A percentile compares a stretch with the other conserved stretches of the same genome.
phyloP scores from a whole-genome alignment of 1,139 yeast species.

The Blastobotrys apis region DNA sequence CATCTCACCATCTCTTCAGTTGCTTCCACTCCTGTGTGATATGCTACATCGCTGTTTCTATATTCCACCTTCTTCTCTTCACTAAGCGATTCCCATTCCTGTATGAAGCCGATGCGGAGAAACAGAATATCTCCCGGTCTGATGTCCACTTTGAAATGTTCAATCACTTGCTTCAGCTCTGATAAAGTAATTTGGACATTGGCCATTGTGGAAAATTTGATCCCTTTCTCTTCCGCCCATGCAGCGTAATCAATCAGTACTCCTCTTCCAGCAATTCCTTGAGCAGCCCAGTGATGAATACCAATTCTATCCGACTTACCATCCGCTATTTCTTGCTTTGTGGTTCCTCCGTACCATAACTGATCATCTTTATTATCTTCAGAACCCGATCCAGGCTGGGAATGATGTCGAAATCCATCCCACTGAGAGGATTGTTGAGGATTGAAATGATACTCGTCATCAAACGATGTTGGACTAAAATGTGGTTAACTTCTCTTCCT shows the following conservation, averaged over 20 bases:
- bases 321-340: conserved; percentile 22
- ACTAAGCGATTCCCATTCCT: conserved; percentile 26
- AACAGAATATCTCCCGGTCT: conserved; percentile 30
- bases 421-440: conserved; percentile 36
- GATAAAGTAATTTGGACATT: conserved; percentile 23
- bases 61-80: conserved; percentile 28
- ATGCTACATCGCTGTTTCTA: conserved; percentile 43
- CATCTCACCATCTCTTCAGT: conserved; percentile 22
- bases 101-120: conserved; percentile 30
- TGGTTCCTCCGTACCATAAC: conserved; percentile 29
- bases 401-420: conserved; percentile 35
- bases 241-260: conserved; percentile 32
- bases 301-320: conserved; percentile 25
- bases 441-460: conserved; percentile 30
- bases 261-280: conserved; percentile 35
- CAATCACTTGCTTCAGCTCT: conserved; percentile 25
- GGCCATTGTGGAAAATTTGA: conserved; percentile 22
- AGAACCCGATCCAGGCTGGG: conserved; percentile 16
- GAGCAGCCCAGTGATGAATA: conserved; percentile 30
- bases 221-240: conserved; percentile 27
- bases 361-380: conserved; percentile 16
- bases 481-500: conserved; percentile 34
- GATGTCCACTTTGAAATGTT: conserved; percentile 20
- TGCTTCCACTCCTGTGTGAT: conserved; percentile 33
- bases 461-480: conserved; percentile 24